Percentiles rank a stretch among this genome's conserved stretches.
Evolutionary conservation across 2,329 filamentous ascomycete species (phyloP).

Genomic region (Gnomoniopsis sp.): DNA sequence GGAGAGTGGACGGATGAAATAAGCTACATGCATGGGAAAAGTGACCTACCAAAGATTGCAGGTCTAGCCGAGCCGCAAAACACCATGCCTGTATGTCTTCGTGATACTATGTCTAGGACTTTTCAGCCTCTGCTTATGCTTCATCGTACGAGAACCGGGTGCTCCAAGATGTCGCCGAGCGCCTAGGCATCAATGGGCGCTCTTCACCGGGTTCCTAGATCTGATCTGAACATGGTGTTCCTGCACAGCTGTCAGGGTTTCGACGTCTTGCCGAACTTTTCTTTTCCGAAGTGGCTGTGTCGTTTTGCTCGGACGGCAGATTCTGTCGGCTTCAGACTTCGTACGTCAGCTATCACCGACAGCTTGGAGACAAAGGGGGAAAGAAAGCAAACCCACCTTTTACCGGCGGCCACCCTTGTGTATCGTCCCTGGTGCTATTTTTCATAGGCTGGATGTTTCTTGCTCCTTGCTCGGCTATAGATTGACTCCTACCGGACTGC

Average conservation of each 20-base stretch:
- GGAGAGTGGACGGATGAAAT: not conserved
- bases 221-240: not conserved
- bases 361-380: not conserved
- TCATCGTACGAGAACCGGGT: constrained; percentile 6
- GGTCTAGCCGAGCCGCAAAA: not conserved
- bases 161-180: not conserved
- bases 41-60: not conserved
- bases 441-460: not conserved
- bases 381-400: not conserved
- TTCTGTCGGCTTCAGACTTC: not conserved
- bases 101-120: constrained; percentile 1
- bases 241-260: not conserved
- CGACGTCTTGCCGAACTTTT: not conserved
- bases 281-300: not conserved
- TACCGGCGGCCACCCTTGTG: not conserved
- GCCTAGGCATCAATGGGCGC: not conserved
- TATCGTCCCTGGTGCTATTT: not conserved
- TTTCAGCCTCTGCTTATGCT: not conserved
- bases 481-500: not conserved
- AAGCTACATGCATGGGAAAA: not conserved
- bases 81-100: not conserved
- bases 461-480: not conserved
- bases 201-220: not conserved
- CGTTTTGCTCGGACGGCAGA: not conserved
- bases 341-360: not conserved